A percentile compares a stretch with the other conserved stretches of the same genome.
phyloP scores from a whole-genome alignment of 768 basidiomycete genomes.

The Termitomyces sp. region DNA sequence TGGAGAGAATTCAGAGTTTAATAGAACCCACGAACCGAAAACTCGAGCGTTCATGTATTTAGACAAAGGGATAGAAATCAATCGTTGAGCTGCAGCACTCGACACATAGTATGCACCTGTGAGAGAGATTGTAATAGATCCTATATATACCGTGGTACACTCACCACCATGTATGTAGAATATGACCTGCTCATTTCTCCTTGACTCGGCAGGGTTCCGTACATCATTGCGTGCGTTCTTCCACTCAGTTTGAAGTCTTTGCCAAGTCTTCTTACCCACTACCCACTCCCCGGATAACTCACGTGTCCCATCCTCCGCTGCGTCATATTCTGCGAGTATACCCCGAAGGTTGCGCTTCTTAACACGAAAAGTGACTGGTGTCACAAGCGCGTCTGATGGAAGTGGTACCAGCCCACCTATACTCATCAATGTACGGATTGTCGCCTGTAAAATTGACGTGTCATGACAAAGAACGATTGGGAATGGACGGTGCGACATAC shows the following conservation, averaged over 20 bases:
- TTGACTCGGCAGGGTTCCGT: slow-evolving; percentile 15
- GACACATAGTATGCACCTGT: slow-evolving; percentile 90
- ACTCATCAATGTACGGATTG: slow-evolving; percentile 62
- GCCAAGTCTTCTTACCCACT: slow-evolving; percentile 90
- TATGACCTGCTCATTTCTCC: slow-evolving; percentile 72
- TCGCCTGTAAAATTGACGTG: slow-evolving; percentile 25
- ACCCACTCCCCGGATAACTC: slow-evolving; percentile 96
- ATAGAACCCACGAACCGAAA: slow-evolving; percentile 42
- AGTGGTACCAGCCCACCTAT: slow-evolving; percentile 79
- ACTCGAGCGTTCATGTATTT: slow-evolving; percentile 86
- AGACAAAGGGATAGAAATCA: slow-evolving; percentile 86
- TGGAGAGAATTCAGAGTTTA: neutral
- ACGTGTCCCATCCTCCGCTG: slow-evolving; percentile 65
- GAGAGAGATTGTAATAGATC: neutral
- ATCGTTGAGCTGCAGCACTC: slow-evolving; percentile 84
- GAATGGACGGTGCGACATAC: slow-evolving; percentile 32
- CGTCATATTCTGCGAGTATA: slow-evolving; percentile 72
- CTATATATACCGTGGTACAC: slow-evolving; percentile 12
- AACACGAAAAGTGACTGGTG: slow-evolving; percentile 89
- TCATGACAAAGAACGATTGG: neutral
- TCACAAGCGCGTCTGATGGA: slow-evolving; percentile 89
- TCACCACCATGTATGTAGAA: slow-evolving; percentile 90
- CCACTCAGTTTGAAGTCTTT: slow-evolving; percentile 78
- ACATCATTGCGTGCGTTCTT: slow-evolving; percentile 33
- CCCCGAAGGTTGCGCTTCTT: slow-evolving; percentile 68